A percentile compares a stretch with the other conserved stretches of the same genome.
Evolutionary conservation across 2,329 filamentous ascomycete genomes (phyloP).

Genomic region (Periconia sp.): DNA sequence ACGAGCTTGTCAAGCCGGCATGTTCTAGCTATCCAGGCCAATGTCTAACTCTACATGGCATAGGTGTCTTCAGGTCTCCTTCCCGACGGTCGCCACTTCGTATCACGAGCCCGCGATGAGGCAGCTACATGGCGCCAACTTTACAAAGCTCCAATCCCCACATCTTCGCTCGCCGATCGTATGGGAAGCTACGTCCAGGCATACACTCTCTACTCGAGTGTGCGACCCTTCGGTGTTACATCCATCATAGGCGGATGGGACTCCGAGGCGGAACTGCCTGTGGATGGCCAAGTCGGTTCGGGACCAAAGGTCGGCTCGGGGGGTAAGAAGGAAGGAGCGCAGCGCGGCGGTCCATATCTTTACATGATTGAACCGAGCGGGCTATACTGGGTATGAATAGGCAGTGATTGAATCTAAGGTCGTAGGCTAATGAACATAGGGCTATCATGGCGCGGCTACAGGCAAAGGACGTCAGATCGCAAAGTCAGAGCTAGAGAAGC

Average conservation of each 20-base stretch:
- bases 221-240: constrained; percentile 95
- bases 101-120: constrained; percentile 92
- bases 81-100: constrained; percentile 93
- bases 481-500: constrained; percentile 98
- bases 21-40: neutral
- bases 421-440: constrained; percentile 52
- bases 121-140: constrained; percentile 86
- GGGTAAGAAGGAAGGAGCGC: constrained; percentile 76
- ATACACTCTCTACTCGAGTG: constrained; percentile 96
- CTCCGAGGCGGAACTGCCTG: constrained; percentile 80
- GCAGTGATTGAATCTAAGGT: neutral
- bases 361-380: constrained; percentile 99
- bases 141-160: constrained; percentile 94
- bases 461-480: constrained; percentile 96
- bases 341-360: constrained; percentile 86
- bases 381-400: constrained; percentile 82
- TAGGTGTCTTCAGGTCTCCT: constrained; percentile 93
- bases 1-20: too few relatives aligned
- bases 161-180: constrained; percentile 84
- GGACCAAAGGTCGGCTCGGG: constrained; percentile 82
- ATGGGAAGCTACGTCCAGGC: constrained; percentile 97
- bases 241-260: constrained; percentile 95
- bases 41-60: constrained; percentile 9
- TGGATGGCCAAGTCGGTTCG: constrained; percentile 87
- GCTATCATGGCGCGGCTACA: constrained; percentile 96